Percentiles rank a stretch among this genome's conserved stretches.
Evolutionary conservation across 2,329 filamentous ascomycete species (phyloP).

Genomic region (Nemania serpens): DNA sequence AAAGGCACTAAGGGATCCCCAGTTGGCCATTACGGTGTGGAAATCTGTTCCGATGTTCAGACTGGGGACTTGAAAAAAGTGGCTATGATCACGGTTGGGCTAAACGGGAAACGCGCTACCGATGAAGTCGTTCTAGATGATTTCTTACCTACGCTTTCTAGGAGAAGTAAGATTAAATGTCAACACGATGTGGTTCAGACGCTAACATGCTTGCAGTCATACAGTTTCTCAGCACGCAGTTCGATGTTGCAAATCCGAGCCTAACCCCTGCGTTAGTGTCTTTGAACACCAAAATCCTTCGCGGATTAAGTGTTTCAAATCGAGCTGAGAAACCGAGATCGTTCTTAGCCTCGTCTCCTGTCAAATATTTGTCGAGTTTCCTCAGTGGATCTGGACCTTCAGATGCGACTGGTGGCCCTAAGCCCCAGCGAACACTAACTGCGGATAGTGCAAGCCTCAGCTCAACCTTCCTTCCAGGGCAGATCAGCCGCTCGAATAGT

Average conservation of each 20-base stretch:
- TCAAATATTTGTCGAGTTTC: slow-evolving; percentile 86
- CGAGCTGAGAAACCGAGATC: slow-evolving; percentile 68
- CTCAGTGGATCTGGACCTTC: slow-evolving; percentile 64
- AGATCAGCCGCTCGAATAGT: slow-evolving; percentile 51
- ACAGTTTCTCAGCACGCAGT: slow-evolving; percentile 72
- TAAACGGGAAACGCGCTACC: slow-evolving; percentile 71
- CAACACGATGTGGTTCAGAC: not conserved
- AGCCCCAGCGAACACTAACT: slow-evolving; percentile 48
- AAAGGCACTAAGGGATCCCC: slow-evolving; percentile 69
- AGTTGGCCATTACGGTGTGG: slow-evolving; percentile 70
- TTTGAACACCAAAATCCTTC: slow-evolving; percentile 78
- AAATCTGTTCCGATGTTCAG: slow-evolving; percentile 70
- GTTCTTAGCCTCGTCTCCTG: slow-evolving; percentile 80
- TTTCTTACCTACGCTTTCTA: slow-evolving; percentile 74
- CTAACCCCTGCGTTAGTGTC: slow-evolving; percentile 72
- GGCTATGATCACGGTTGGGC: slow-evolving; percentile 60
- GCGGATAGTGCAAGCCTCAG: slow-evolving; percentile 42
- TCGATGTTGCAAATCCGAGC: slow-evolving; percentile 66
- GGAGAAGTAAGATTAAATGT: slow-evolving; percentile 62
- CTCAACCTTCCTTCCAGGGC: slow-evolving; percentile 47
- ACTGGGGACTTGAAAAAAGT: slow-evolving; percentile 56
- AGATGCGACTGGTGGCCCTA: slow-evolving; percentile 45
- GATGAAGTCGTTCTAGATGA: slow-evolving; percentile 76
- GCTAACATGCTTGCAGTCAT: slow-evolving; percentile 60
- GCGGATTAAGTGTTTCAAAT: slow-evolving; percentile 66